phyloP scores from a whole-genome alignment of 306 rosid species.

The Glycyrrhiza uralensis region DNA sequence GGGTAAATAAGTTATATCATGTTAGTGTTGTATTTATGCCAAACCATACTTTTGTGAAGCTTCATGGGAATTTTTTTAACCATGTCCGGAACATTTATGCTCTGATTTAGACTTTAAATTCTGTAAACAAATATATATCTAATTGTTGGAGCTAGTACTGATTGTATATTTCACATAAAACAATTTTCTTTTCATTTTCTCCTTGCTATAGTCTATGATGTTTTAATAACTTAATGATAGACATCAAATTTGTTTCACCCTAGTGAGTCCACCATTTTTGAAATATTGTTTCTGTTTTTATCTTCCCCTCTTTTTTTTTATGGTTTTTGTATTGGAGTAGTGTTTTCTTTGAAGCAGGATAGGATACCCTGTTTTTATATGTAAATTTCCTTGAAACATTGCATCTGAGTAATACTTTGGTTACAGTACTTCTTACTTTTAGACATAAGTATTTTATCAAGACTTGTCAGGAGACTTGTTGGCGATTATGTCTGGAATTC shows the following conservation, averaged over 20 bases:
- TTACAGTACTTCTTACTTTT: not conserved
- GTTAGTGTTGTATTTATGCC: not conserved
- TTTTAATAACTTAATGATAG: not conserved
- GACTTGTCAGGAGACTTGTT: constrained; percentile 1
- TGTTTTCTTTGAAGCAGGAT: constrained; percentile 1
- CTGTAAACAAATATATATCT: constrained; percentile 15
- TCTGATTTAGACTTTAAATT: constrained; percentile 21
- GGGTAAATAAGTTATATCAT: constrained; percentile 1
- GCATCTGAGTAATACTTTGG: not conserved
- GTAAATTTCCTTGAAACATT: not conserved
- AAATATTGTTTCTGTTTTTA: not conserved
- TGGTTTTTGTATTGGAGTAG: not conserved
- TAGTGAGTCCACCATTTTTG: not conserved
- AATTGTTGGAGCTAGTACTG: constrained; percentile 6
- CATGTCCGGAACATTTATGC: not conserved
- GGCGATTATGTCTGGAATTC: constrained; percentile 20
- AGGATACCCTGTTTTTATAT: not conserved
- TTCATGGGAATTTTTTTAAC: not conserved
- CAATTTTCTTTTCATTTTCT: constrained; percentile 2
- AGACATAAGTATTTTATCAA: not conserved
- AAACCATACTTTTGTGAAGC: not conserved
- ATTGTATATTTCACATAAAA: constrained; percentile 8
- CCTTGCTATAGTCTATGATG: constrained; percentile 5
- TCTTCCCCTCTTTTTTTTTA: not conserved
- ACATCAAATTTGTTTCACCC: constrained; percentile 9